Conservation (phyloP, 768 basidiomycete genomes). For the Hygrocybe coccinea region DNA sequence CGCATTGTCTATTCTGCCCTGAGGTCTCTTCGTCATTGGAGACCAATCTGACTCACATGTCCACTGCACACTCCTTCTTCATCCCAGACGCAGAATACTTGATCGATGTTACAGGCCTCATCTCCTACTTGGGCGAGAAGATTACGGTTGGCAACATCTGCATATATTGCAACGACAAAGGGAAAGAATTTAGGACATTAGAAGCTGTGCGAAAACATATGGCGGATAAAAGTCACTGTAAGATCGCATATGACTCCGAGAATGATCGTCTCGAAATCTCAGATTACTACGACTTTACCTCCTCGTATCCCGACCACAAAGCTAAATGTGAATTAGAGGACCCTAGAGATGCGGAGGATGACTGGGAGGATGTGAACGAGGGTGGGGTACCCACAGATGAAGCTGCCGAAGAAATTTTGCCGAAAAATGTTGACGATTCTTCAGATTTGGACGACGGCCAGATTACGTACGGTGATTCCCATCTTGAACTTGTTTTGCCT, state of each 20-base stretch:
- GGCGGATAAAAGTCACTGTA: constrained; percentile 94
- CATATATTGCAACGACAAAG: constrained; percentile 80
- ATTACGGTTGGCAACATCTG: constrained; percentile 91
- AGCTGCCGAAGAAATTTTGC: constrained; percentile 36
- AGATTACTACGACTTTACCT: constrained; percentile 89
- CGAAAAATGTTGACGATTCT: constrained; percentile 33
- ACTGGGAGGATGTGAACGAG: constrained; percentile 38
- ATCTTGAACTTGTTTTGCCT: constrained; percentile 86
- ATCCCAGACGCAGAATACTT: constrained; percentile 92
- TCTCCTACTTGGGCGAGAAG: constrained; percentile 87
- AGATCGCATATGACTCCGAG: constrained; percentile 84
- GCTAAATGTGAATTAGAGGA: constrained; percentile 21
- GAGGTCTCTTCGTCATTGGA: constrained; percentile 46
- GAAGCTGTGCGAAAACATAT: constrained; percentile 94
- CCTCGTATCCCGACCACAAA: constrained; percentile 60
- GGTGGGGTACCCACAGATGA: constrained; percentile 43
- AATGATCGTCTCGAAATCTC: constrained; percentile 79
- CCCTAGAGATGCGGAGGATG: constrained; percentile 22
- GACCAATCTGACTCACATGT: constrained; percentile 84
- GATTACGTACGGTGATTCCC: constrained; percentile 73
- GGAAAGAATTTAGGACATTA: constrained; percentile 75
- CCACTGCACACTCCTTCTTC: constrained; percentile 84
- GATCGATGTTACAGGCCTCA: constrained; percentile 73
- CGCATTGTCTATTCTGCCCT: constrained; percentile 85
- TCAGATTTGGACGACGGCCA: constrained; percentile 44